Evolutionary conservation across 2,329 filamentous ascomycete species (phyloP), one percentile per base, ranked within the genome.

Genomic region (Pestalotiopsis fici): DNA sequence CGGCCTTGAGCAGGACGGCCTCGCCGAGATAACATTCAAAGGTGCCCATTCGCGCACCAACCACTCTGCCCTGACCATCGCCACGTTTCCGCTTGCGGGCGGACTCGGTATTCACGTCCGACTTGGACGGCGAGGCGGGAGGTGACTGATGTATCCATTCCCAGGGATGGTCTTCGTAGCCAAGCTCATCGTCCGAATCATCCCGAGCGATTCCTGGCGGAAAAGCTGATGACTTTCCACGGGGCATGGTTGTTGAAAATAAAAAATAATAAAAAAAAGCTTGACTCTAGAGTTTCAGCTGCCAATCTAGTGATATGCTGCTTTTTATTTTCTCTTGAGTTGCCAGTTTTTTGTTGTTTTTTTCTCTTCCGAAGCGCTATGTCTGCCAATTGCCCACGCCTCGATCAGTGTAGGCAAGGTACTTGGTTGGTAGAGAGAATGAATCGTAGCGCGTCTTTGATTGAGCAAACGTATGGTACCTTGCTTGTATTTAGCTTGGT

Each of bases 131-230:
- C 15, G 67, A 27, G 2, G 23, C 35, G 64, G 4, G 67, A 28
- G 55, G n/a, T 56, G 61, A 65, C 6, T 84, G 84, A 78, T 95
- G 94, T 57, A 95, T 87, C 92, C 92, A 95, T 80, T 93, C 87
- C 93, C 93, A 96, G 0, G 90, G 88, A 59, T 86, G 81, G 73
- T 94, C 92, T 62, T 93, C 90, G 43, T 87, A 83, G 31, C 90
- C 91, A 27, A 97, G 87, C 78, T 97, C 95, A 78, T 97, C 94
- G 77, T 97, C 94, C 0, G 93, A 97, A 77, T 97, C 92, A 69
- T 96, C 93, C 73, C 92, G 86, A 6, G 83, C 80, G 12, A 94
- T 84, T 35, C 90, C 91, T 59, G 88, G 88, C 71, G 79, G 88
- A 68, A 80, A 76, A 67, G 25, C 66, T 43, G 68, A 56, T 12